Percentiles rank a stretch among this genome's conserved stretches.
phyloP scores from a whole-genome alignment of 129 eudicot genomes.

The Artemisia argyi region DNA sequence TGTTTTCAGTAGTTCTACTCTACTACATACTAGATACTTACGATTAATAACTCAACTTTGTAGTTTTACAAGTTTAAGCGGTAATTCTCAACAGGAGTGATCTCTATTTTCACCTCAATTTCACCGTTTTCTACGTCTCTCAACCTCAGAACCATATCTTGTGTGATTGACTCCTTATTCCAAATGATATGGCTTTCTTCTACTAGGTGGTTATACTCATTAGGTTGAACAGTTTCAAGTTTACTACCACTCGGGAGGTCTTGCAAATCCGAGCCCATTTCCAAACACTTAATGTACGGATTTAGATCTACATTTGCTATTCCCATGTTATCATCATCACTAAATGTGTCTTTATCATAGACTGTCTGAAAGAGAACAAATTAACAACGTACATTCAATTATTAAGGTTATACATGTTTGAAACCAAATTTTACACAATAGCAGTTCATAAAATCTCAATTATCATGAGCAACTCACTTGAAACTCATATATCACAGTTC shows the following conservation, averaged over 20 bases:
- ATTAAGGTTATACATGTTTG: not conserved
- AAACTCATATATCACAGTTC: not conserved
- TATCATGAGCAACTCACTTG: not conserved
- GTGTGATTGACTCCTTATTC: conserved; percentile 60
- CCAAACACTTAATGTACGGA: conserved; percentile 44
- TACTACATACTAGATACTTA: conserved; percentile 4
- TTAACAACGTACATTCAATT: not conserved
- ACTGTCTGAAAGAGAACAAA: conserved; percentile 47
- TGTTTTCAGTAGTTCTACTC: not conserved
- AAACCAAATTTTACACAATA: not conserved
- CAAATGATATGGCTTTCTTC: conserved; percentile 75
- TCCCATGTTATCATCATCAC: conserved; percentile 77
- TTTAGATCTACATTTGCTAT: conserved; percentile 51
- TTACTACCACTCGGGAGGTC: conserved; percentile 60
- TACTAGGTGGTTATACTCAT: conserved; percentile 44
- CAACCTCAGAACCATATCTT: conserved; percentile 70
- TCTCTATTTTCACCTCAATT: conserved; percentile 64
- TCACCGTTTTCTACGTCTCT: conserved; percentile 68
- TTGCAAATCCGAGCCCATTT: conserved; percentile 42
- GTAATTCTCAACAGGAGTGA: conserved; percentile 30
- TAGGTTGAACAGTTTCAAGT: conserved; percentile 63
- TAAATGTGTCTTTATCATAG: conserved; percentile 81
- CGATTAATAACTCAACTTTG: too few species aligned
- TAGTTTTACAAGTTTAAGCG: conserved; percentile 11
- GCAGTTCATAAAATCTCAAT: not conserved